Conservation (phyloP, 305 asterid genomes). For the Striga hermonthica region DNA sequence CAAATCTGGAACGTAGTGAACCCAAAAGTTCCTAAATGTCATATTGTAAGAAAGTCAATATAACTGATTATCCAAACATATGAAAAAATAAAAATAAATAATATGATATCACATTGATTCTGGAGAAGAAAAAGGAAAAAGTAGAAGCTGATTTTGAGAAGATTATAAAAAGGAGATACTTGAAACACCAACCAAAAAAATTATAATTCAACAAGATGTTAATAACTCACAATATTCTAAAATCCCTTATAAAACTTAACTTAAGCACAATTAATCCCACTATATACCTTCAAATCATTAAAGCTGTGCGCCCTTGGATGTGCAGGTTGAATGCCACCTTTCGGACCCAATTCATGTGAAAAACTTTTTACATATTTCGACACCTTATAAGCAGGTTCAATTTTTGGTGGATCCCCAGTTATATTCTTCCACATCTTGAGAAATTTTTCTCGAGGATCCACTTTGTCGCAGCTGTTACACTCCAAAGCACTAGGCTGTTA, state of each 20-base stretch:
- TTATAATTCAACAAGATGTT: constrained; percentile 16
- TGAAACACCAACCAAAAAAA: constrained; percentile 26
- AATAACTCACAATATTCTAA: constrained; percentile 13
- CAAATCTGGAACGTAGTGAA: constrained; percentile 79
- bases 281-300: constrained; percentile 69
- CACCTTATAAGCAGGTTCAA: constrained; percentile 40
- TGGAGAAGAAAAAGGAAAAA: not conserved
- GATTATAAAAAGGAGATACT: constrained; percentile 19
- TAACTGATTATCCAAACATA: constrained; percentile 18
- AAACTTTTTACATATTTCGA: constrained; percentile 71
- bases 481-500: constrained; percentile 51
- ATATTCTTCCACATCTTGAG: constrained; percentile 44
- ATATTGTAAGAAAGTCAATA: constrained; percentile 27
- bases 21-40: constrained; percentile 68
- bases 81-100: constrained; percentile 20
- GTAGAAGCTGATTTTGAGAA: constrained; percentile 17
- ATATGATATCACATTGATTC: constrained; percentile 3
- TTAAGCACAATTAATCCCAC: constrained; percentile 25
- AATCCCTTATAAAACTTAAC: constrained; percentile 24
- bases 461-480: constrained; percentile 42
- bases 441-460: constrained; percentile 44
- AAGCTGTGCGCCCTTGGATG: constrained; percentile 81
- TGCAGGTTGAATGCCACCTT: constrained; percentile 62
- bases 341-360: constrained; percentile 90
- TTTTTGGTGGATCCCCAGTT: constrained; percentile 46